Evolutionary conservation across 495 filamentous ascomycete species (phyloP).

Genomic region (Xylaria cubensis): DNA sequence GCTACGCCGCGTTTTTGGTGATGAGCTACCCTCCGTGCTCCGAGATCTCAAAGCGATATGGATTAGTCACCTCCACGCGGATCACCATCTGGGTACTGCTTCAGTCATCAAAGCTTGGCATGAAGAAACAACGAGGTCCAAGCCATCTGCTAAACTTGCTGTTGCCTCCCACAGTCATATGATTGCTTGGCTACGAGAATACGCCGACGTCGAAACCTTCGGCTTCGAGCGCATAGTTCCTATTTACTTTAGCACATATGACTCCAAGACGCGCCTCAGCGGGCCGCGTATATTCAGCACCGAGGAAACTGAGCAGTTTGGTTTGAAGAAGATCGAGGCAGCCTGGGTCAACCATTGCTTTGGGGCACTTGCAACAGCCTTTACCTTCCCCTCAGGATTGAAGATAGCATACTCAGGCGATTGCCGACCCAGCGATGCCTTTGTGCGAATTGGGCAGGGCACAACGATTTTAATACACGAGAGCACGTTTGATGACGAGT

Average conservation of each 20-base stretch:
- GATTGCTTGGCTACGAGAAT: conserved; percentile 77
- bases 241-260: conserved; percentile 27
- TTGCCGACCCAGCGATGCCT: conserved; percentile 76
- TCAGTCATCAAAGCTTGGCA: conserved; percentile 83
- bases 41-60: conserved; percentile 82
- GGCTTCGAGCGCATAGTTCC: conserved; percentile 62
- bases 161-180: conserved; percentile 70
- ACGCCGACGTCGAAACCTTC: conserved; percentile 75
- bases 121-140: conserved; percentile 48
- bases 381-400: conserved; percentile 80
- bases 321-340: conserved; percentile 60
- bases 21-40: conserved; percentile 71
- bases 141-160: conserved; percentile 33
- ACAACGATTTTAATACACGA: conserved; percentile 91
- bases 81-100: conserved; percentile 89
- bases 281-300: conserved; percentile 26
- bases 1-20: conserved; percentile 72
- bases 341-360: conserved; percentile 77
- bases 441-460: conserved; percentile 72
- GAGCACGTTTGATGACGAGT: conserved; percentile 91
- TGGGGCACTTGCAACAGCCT: conserved; percentile 73
- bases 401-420: conserved; percentile 93
- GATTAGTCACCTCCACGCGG: conserved; percentile 95
- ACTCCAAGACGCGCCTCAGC: conserved; percentile 16
- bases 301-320: conserved; percentile 36